Evolutionary conservation across 768 basidiomycete species (phyloP), one percentile per base, ranked within the genome.

Genomic region (Leccinum subtestaceum): DNA sequence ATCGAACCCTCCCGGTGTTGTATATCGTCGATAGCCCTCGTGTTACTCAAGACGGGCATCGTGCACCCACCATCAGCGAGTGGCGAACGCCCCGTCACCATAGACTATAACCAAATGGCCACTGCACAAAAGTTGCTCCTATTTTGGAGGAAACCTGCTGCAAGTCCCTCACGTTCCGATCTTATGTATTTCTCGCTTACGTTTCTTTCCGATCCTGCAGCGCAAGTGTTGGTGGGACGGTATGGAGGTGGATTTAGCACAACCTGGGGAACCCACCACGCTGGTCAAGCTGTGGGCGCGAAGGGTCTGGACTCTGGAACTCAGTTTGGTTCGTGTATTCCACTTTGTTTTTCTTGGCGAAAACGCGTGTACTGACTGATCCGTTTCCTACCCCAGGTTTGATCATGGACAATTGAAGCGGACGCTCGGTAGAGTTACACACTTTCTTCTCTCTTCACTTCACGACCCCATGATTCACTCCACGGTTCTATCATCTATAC

Each of bases 201-300:
- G 21, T 17, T 29, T 34, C n/a, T 43, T 43, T 43, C 31, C 31
- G 3, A 21, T n/a, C 36, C n/a, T 32, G 13, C 63, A 98, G 95
- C 82, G 97, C 45, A 98, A 99, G 78, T 98, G 96, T 76, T 99
- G 97, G 97, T 99, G 97, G 97, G 97, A 99, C 66, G 96, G 96
- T 11, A 80, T 95, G 40, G 94, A 96, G 63, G 86, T 96, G 19
- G 91, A 97, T 55, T 70, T 98, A 46, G 84, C 89, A 8, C 78
- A 81, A 4, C 71, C 78, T 1, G 84, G 77, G 4, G 80, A 80
- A 38, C 75, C 83, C 53, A 68, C 81, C 9, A 78, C 81, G 66
- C 76, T 74, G 10, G 83, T 95, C 65, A 98, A 98, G 75, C 81
- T 99, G 49, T 98, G 97, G 96, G 95, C 96, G 19, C 84, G 97